Percentiles rank a stretch among this genome's conserved stretches.
Evolutionary conservation across 2,329 filamentous ascomycete genomes (phyloP).

Genomic region (Cercospora zeae-maydis): DNA sequence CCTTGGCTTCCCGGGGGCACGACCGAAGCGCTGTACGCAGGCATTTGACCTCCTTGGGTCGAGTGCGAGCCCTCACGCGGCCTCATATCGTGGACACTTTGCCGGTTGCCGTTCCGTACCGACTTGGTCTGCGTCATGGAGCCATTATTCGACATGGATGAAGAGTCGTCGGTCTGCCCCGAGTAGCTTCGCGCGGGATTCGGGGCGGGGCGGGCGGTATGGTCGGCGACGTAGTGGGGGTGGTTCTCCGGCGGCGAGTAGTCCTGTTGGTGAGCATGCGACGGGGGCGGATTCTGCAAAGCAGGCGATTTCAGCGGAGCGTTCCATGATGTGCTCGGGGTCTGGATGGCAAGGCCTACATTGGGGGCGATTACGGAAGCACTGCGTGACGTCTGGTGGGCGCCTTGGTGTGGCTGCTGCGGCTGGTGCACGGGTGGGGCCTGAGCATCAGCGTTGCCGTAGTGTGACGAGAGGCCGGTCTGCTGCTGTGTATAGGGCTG

Average conservation of each 20-base stretch:
- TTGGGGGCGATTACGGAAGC: conserved; percentile 14
- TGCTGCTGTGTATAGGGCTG: conserved; percentile 13
- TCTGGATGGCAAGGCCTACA: conserved; percentile 29
- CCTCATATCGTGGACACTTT: conserved; percentile 34
- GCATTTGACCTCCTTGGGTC: conserved; percentile 27
- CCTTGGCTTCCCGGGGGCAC: conserved; percentile 46
- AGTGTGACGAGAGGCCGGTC: conserved; percentile 7
- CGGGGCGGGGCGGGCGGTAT: conserved; percentile 24
- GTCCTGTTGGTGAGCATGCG: conserved; percentile 20
- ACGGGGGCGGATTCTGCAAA: conserved; percentile 15
- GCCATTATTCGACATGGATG: conserved; percentile 36
- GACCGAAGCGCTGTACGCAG: conserved; percentile 46
- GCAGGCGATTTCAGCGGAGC: conserved; percentile 10
- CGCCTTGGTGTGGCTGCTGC: conserved; percentile 16
- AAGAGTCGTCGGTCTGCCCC: conserved; percentile 30
- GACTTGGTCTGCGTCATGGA: conserved; percentile 29
- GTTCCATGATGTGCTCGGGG: conserved; percentile 21
- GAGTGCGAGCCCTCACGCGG: conserved; percentile 29
- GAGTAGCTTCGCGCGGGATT: conserved; percentile 32
- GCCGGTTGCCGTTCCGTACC: conserved; percentile 30
- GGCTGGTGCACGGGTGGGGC: conserved; percentile 31
- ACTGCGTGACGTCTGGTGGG: conserved; percentile 28
- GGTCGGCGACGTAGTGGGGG: conserved; percentile 26
- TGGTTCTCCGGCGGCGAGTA: conserved; percentile 25
- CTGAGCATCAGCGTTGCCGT: conserved; percentile 26